These are phyloP conservation scores for Monosporascus sp. DNA, from an alignment of 2,329 filamentous ascomycete genomes.

Conservation along the genomic window DNA sequence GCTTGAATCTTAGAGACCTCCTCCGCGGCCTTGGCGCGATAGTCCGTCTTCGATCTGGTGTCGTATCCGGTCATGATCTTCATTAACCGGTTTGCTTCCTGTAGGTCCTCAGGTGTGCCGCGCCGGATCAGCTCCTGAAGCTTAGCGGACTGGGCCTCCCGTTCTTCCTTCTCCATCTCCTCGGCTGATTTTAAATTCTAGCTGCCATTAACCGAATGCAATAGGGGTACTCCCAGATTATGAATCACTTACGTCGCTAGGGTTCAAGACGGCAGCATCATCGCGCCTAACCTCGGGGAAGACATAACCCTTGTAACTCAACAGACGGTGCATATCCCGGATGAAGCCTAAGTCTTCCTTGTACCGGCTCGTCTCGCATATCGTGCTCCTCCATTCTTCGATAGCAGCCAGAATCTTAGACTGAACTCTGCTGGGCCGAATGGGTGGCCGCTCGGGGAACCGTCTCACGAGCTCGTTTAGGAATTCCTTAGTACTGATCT, in stretches of 20 bases:
- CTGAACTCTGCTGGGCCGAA: conserved; percentile 82
- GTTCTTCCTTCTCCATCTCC: conserved; percentile 97
- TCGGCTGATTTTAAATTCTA: conserved; percentile 94
- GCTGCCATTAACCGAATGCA: background rate
- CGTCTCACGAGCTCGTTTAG: conserved; percentile 95
- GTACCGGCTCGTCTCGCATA: conserved; percentile 96
- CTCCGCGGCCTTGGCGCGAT: conserved; percentile 93
- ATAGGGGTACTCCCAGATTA: background rate
- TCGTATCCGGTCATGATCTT: conserved; percentile 99
- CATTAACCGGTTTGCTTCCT: conserved; percentile 97
- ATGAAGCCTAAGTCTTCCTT: conserved; percentile 97
- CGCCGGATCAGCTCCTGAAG: conserved; percentile 92
- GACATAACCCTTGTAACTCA: conserved; percentile 95
- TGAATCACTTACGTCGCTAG: conserved; percentile 74
- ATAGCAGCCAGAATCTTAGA: conserved; percentile 90
- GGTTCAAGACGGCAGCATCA: conserved; percentile 93
- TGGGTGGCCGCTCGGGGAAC: conserved; percentile 88
- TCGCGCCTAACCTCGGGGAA: conserved; percentile 91
- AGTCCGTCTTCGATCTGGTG: conserved; percentile 92
- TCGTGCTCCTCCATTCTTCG: conserved; percentile 96
- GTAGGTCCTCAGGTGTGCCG: conserved; percentile 85
- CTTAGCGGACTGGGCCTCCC: conserved; percentile 93
- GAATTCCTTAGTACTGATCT: conserved; percentile 98
- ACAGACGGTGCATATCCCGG: conserved; percentile 90
- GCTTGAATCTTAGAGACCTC: conserved; percentile 93